Percentiles rank a stretch among this genome's conserved stretches.
These are phyloP conservation scores for Aeschynomene evenia DNA, from an alignment of 306 rosid genomes.

Conservation along the genomic window DNA sequence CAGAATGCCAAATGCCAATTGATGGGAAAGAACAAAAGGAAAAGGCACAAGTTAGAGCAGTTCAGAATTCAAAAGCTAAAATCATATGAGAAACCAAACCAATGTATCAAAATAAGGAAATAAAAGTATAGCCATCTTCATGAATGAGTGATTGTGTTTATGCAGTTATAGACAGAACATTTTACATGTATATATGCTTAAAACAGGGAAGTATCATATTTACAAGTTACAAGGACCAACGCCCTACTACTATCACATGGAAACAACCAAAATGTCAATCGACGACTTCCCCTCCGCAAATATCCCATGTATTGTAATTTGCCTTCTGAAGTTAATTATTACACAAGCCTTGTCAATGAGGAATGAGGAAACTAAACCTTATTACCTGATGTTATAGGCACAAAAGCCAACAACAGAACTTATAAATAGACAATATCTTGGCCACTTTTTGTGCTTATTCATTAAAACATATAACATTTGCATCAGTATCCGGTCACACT, in stretches of 20 bases:
- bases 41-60: slow-evolving; percentile 41
- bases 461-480: background rate
- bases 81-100: background rate
- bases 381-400: slow-evolving; percentile 7
- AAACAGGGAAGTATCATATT: background rate
- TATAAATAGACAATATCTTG: background rate
- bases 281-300: background rate
- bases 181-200: slow-evolving; percentile 1
- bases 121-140: slow-evolving; percentile 18
- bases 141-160: background rate
- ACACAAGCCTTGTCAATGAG: background rate
- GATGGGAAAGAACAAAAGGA: slow-evolving; percentile 23
- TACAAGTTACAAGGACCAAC: background rate
- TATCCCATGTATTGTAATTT: background rate
- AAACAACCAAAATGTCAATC: background rate
- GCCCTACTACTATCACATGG: background rate
- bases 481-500: background rate
- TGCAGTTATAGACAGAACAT: slow-evolving; percentile 9
- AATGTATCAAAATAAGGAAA: slow-evolving; percentile 1
- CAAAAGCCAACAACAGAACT: background rate
- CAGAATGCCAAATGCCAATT: slow-evolving; percentile 31
- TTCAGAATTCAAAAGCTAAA: slow-evolving; percentile 18
- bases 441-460: background rate
- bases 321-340: background rate
- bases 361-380: background rate